A percentile compares a stretch with the other conserved stretches of the same genome.
These are phyloP conservation scores for Stenocarpella maydis DNA, from an alignment of 2,329 filamentous ascomycete species.

Conservation along the genomic window DNA sequence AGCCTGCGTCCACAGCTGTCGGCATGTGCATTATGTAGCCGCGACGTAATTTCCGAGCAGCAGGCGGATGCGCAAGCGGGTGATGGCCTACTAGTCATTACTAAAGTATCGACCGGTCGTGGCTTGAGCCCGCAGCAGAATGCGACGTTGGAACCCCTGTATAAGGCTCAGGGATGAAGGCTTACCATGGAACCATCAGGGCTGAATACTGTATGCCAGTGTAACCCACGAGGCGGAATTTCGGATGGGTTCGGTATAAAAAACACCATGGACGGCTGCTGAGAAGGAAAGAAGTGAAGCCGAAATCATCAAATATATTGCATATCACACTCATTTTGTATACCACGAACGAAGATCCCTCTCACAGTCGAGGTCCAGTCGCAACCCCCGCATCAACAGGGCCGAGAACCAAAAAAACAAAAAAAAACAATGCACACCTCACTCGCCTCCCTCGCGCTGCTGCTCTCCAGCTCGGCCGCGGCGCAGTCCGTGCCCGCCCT, in stretches of 20 bases:
- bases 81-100: not conserved
- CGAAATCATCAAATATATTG: not conserved
- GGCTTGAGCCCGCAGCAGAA: not conserved
- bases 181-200: not conserved
- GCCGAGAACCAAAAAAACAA: not conserved
- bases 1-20: not conserved
- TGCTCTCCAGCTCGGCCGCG: not conserved
- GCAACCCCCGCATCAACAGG: not conserved
- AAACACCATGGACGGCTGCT: too few relatives aligned
- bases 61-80: constrained; percentile 4
- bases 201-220: not conserved
- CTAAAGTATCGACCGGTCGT: not conserved
- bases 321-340: not conserved
- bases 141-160: not conserved
- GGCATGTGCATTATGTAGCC: not conserved
- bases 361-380: not conserved
- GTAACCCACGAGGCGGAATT: not conserved
- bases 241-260: not conserved
- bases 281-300: not conserved
- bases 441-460: not conserved
- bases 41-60: not conserved
- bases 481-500: not conserved
- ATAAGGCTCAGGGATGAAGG: constrained; percentile 11
- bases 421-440: not conserved
- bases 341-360: too few relatives aligned